phyloP scores from a whole-genome alignment of 495 filamentous ascomycete species.

The Hyaloscypha bicolor region DNA sequence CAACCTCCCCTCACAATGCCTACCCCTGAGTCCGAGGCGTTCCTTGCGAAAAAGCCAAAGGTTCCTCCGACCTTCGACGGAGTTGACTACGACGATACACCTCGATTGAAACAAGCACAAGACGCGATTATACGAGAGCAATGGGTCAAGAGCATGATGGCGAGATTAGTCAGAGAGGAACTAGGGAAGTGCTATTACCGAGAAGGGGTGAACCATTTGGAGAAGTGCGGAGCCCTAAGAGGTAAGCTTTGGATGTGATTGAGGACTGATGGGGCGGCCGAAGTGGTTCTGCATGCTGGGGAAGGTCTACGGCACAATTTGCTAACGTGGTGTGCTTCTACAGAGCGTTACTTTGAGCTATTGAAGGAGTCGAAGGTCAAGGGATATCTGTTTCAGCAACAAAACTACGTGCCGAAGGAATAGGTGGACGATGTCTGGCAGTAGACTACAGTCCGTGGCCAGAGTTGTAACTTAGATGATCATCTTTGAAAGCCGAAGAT shows the following conservation, averaged over 20 bases:
- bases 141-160: conserved; percentile 98
- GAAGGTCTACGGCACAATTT: conserved; percentile 3
- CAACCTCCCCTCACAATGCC: conserved; percentile 53
- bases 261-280: background rate
- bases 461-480: no score
- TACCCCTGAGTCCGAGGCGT: conserved; percentile 88
- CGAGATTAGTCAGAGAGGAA: conserved; percentile 88
- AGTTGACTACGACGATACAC: conserved; percentile 94
- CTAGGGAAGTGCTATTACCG: conserved; percentile 92
- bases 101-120: conserved; percentile 86
- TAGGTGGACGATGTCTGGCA: background rate
- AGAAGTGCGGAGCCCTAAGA: conserved; percentile 92
- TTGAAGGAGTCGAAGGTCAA: conserved; percentile 81
- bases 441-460: no score
- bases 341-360: conserved; percentile 93
- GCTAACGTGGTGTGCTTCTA: background rate
- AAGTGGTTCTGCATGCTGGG: background rate
- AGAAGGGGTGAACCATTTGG: conserved; percentile 95
- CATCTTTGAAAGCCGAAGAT: no score
- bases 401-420: conserved; percentile 72
- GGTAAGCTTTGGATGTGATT: conserved; percentile 57
- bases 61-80: conserved; percentile 95
- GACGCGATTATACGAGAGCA: conserved; percentile 95
- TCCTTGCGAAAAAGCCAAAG: conserved; percentile 92
- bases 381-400: conserved; percentile 90